A percentile compares a stretch with the other conserved stretches of the same genome.
Conservation (phyloP, 352 stramenopile genomes). For the Phytophthora gonapodyides region DNA sequence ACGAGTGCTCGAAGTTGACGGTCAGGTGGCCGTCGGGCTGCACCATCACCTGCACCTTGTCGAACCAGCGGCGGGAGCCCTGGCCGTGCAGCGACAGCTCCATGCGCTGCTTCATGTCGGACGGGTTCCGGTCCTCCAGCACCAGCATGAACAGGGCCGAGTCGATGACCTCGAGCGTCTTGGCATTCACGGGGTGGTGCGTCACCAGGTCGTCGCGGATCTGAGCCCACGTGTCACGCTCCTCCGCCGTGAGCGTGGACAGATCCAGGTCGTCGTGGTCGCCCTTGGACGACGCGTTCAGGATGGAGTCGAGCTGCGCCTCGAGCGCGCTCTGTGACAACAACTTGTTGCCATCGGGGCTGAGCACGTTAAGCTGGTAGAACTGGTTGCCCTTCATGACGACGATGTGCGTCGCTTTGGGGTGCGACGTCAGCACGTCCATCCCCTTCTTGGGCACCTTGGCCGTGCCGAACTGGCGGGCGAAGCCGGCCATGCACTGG, state of each 20-base stretch:
- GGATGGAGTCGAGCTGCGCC: constrained; percentile 64
- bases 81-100: constrained; percentile 87
- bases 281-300: constrained; percentile 54
- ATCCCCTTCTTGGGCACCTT: constrained; percentile 74
- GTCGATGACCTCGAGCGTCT: constrained; percentile 83
- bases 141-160: constrained; percentile 90
- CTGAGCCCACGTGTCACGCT: constrained; percentile 87
- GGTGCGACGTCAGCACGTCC: constrained; percentile 79
- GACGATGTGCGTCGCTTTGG: constrained; percentile 85
- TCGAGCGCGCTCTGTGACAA: constrained; percentile 76
- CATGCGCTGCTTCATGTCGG: constrained; percentile 74
- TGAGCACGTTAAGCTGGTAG: constrained; percentile 85
- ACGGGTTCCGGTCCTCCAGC: constrained; percentile 76
- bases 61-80: constrained; percentile 89
- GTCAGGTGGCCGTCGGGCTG: constrained; percentile 85
- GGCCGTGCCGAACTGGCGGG: constrained; percentile 86
- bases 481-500: constrained; percentile 90
- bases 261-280: constrained; percentile 67
- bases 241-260: constrained; percentile 79
- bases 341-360: constrained; percentile 79
- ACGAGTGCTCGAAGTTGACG: constrained; percentile 96
- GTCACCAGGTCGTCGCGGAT: constrained; percentile 73
- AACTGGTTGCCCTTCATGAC: constrained; percentile 88
- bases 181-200: constrained; percentile 69
- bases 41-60: constrained; percentile 93